These are phyloP conservation scores for Vicia faba DNA, from an alignment of 306 rosid genomes.

Conservation along the genomic window DNA sequence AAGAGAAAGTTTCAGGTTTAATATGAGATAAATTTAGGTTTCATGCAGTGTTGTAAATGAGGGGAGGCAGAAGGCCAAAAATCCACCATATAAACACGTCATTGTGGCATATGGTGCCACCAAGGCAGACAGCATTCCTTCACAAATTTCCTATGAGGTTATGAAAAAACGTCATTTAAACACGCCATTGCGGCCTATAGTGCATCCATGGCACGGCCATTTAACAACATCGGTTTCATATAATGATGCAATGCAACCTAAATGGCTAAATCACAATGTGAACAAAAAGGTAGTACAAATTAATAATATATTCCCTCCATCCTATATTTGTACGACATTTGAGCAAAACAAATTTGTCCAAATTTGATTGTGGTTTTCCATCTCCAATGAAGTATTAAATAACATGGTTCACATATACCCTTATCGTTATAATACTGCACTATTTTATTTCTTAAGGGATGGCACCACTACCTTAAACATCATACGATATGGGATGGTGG, in stretches of 20 bases:
- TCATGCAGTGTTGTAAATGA: no score
- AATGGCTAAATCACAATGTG: conserved; percentile 8
- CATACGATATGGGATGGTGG: not conserved
- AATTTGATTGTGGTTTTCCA: not conserved
- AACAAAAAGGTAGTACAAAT: conserved; percentile 6
- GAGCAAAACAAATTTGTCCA: not conserved
- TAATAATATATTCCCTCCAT: not conserved
- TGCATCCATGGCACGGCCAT: no score
- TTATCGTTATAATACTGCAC: not conserved
- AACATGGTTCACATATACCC: not conserved
- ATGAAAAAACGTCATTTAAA: no score
- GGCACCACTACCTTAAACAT: not conserved
- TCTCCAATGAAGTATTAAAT: not conserved
- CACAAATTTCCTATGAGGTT: no score
- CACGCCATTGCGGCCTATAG: no score
- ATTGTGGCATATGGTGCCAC: no score
- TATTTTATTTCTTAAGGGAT: not conserved
- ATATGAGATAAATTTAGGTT: no score
- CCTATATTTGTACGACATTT: not conserved
- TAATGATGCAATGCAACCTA: conserved; percentile 24
- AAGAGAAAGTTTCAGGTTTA: not conserved
- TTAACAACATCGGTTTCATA: not conserved
- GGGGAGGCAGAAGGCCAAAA: no score
- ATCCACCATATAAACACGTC: no score
- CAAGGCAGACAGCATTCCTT: no score